A percentile compares a stretch with the other conserved stretches of the same genome.
Evolutionary conservation across 106 monocot species (phyloP).

Genomic region (Posidonia australis): DNA sequence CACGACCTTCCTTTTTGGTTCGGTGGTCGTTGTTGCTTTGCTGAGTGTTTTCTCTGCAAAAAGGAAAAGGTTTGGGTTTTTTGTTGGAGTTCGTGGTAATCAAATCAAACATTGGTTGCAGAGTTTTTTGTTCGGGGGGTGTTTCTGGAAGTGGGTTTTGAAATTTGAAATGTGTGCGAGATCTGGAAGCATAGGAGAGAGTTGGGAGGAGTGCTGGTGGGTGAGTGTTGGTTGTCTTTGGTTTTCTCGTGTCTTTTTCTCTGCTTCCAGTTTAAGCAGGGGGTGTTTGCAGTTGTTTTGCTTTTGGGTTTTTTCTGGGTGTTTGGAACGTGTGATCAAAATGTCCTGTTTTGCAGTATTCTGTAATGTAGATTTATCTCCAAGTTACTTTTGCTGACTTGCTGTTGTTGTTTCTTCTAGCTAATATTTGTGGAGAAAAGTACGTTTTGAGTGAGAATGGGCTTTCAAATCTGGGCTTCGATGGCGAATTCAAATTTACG

Average conservation of each 20-base stretch:
- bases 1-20: background rate
- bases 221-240: background rate
- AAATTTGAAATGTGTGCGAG: background rate
- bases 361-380: too few species aligned
- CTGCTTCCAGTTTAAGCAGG: background rate
- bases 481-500: background rate
- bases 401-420: too few species aligned
- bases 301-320: background rate
- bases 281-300: background rate
- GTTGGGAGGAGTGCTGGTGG: background rate
- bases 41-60: background rate
- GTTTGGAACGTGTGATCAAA: background rate
- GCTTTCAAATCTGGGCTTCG: background rate
- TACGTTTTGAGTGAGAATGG: background rate
- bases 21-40: slow-evolving; percentile 2
- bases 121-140: too few species aligned
- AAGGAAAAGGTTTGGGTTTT: background rate
- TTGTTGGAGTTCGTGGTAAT: background rate
- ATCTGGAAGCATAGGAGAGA: background rate
- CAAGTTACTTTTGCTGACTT: too few species aligned
- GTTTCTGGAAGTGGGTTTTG: background rate
- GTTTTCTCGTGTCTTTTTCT: background rate
- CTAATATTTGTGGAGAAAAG: too few species aligned
- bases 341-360: too few species aligned
- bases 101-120: too few species aligned